Conservation (phyloP, 306 rosid species). For the Argentina anserina region DNA sequence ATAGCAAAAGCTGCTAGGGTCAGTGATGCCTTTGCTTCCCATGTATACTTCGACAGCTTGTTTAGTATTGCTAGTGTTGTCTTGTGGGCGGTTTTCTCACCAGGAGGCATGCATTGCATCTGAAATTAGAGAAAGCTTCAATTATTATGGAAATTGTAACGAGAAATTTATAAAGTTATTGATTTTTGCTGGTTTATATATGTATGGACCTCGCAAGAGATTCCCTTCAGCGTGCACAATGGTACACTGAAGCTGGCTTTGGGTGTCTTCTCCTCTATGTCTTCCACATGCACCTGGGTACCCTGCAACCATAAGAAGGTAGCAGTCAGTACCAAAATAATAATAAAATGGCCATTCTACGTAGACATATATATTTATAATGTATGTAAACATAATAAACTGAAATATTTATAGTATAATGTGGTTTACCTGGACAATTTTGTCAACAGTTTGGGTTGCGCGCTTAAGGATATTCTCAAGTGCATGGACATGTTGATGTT, state of each 20-base stretch:
- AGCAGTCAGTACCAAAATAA: background rate
- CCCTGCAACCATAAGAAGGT: conserved; percentile 27
- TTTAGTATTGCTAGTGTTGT: conserved; percentile 47
- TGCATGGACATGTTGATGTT: too few relatives aligned
- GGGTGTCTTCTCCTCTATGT: conserved; percentile 34
- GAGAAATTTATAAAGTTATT: background rate
- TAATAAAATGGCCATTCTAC: background rate
- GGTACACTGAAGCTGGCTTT: conserved; percentile 35
- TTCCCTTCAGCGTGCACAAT: conserved; percentile 38
- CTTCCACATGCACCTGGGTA: conserved; percentile 28
- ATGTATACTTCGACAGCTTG: conserved; percentile 40
- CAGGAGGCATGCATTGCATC: conserved; percentile 57
- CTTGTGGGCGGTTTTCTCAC: conserved; percentile 50
- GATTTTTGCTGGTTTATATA: background rate
- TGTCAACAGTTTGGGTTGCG: conserved; percentile 49
- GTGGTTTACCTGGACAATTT: conserved; percentile 32
- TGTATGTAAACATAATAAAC: background rate
- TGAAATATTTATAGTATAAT: too few relatives aligned
- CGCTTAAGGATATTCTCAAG: conserved; percentile 39
- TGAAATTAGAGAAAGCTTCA: conserved; percentile 4
- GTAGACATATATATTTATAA: too few relatives aligned
- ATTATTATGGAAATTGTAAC: background rate
- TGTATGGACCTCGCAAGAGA: conserved; percentile 41
- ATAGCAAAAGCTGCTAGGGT: conserved; percentile 66
- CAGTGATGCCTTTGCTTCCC: conserved; percentile 69